A percentile compares a stretch with the other conserved stretches of the same genome.
Conservation (phyloP, 2,329 filamentous ascomycete species). For the Cercospora zeae-maydis region DNA sequence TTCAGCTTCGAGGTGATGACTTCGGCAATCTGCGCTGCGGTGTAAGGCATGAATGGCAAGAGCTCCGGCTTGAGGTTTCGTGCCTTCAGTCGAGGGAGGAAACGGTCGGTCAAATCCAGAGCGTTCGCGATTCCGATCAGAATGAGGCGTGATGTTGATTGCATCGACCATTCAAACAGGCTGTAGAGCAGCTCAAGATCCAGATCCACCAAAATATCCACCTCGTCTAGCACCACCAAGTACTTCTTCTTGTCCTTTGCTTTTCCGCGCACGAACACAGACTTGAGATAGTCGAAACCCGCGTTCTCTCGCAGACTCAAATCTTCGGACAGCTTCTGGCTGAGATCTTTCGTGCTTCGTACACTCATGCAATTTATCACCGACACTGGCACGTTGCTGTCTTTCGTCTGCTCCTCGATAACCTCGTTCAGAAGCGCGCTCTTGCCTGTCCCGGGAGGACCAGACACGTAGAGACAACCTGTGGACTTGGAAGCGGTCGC, state of each 20-base stretch:
- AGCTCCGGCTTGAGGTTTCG: slow-evolving; percentile 87
- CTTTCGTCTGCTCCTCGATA: slow-evolving; percentile 56
- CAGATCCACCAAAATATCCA: slow-evolving; percentile 86
- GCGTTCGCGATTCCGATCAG: slow-evolving; percentile 95
- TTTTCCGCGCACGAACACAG: slow-evolving; percentile 63
- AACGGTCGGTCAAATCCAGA: slow-evolving; percentile 89
- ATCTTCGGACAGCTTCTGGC: slow-evolving; percentile 69
- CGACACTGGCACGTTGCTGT: slow-evolving; percentile 58
- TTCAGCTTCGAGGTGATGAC: slow-evolving; percentile 83
- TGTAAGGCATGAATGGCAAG: slow-evolving; percentile 90
- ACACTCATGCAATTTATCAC: slow-evolving; percentile 98
- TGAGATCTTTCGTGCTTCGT: slow-evolving; percentile 81
- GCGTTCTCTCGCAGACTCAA: slow-evolving; percentile 62
- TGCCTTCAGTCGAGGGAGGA: slow-evolving; percentile 86
- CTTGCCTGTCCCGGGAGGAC: slow-evolving; percentile 93
- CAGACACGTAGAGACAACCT: slow-evolving; percentile 91
- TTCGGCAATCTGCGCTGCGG: slow-evolving; percentile 76
- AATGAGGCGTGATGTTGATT: slow-evolving; percentile 72
- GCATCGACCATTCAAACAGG: slow-evolving; percentile 94
- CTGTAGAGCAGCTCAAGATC: slow-evolving; percentile 87
- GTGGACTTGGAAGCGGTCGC: slow-evolving; percentile 59
- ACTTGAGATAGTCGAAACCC: slow-evolving; percentile 64
- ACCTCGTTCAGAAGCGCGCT: slow-evolving; percentile 87
- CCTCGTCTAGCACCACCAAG: slow-evolving; percentile 88
- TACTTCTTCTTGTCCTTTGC: slow-evolving; percentile 57